A percentile compares a stretch with the other conserved stretches of the same genome.
Conservation (phyloP, 2,329 filamentous ascomycete species). For the Apiospora arundinis region DNA sequence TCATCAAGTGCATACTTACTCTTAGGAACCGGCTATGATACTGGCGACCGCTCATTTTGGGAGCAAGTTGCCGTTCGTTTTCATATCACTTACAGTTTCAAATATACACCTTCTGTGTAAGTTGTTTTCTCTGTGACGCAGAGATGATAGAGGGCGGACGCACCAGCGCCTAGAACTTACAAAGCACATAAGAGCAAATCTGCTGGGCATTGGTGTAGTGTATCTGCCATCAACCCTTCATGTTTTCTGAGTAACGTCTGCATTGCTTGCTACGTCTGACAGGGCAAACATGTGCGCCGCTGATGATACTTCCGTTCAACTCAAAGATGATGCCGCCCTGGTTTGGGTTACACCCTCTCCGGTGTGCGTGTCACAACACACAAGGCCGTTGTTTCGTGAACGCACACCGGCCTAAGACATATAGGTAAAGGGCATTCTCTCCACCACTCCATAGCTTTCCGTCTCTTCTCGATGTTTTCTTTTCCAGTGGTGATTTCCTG, state of each 20-base stretch:
- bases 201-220: not conserved
- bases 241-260: conserved; percentile 6
- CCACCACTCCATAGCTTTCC: not conserved
- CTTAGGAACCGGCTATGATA: not conserved
- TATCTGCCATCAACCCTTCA: not conserved
- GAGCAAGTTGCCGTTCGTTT: too few relatives aligned
- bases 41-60: not conserved
- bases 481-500: too few relatives aligned
- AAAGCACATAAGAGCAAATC: not conserved
- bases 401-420: not conserved
- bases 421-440: not conserved
- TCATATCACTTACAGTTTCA: too few relatives aligned
- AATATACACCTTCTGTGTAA: not conserved
- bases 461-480: too few relatives aligned
- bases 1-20: too few relatives aligned
- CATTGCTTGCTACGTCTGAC: not conserved
- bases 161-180: not conserved
- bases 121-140: not conserved
- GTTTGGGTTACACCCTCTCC: not conserved
- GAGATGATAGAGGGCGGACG: not conserved
- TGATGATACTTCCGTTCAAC: not conserved
- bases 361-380: not conserved
- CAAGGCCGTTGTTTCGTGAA: not conserved
- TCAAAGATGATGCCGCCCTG: not conserved
- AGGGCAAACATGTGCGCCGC: not conserved